Evolutionary conservation across 1,284 basidiomycete species (phyloP).

Genomic region (Amylostereum chailletii): DNA sequence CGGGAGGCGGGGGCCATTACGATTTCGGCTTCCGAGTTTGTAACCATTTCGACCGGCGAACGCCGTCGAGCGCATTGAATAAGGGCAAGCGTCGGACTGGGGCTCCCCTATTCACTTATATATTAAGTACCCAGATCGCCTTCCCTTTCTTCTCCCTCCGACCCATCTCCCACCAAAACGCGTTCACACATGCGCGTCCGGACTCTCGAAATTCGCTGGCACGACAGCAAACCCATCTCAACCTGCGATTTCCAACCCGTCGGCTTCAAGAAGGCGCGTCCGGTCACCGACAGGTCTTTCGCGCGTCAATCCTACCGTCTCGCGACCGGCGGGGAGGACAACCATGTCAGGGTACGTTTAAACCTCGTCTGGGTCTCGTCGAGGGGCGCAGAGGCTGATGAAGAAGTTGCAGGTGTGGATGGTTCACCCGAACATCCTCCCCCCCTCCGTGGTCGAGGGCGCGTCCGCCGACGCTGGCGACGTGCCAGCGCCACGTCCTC

Average conservation of each 20-base stretch:
- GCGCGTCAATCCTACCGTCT: conserved; percentile 74
- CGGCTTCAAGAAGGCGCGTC: conserved; percentile 69
- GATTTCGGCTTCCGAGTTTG: too few relatives aligned
- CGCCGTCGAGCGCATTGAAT: too few relatives aligned
- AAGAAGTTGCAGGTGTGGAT: conserved; percentile 69
- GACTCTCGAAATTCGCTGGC: conserved; percentile 89
- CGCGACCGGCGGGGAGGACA: conserved; percentile 95
- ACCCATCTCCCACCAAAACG: not conserved
- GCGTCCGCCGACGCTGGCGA: conserved; percentile 32
- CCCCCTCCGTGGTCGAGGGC: conserved; percentile 51
- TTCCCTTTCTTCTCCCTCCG: conserved; percentile 3
- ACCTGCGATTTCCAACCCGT: conserved; percentile 89
- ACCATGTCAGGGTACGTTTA: conserved; percentile 82
- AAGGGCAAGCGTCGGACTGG: too few relatives aligned
- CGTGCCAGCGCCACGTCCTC: conserved; percentile 50
- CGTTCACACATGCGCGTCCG: conserved; percentile 59
- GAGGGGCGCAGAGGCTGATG: not conserved
- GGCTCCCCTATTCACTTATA: too few relatives aligned
- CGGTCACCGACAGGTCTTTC: conserved; percentile 49
- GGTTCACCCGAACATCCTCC: conserved; percentile 84
- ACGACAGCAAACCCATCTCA: conserved; percentile 90
- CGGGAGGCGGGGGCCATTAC: too few relatives aligned
- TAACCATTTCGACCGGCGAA: too few relatives aligned
- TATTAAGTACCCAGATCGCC: not conserved
- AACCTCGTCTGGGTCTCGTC: not conserved